Base-by-base conservation (phyloP, 495 filamentous ascomycete species). In the Xylaria flabelliformis region DNA sequence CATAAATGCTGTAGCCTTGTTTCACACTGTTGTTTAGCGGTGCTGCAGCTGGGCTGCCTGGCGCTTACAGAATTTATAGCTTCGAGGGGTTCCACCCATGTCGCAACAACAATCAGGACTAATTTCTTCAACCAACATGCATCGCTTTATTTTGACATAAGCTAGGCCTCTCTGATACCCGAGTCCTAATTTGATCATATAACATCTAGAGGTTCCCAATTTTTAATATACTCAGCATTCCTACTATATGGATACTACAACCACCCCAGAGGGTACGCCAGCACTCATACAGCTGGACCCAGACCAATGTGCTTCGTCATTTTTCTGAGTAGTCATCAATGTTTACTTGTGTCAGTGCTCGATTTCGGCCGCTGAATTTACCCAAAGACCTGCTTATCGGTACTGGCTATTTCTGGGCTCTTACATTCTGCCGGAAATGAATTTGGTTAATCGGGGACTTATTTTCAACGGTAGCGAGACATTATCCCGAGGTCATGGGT, bases 401-500 rank as follows among this genome's bases (percentile, higher is more conserved):
- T 56, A 56, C 32, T 42, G 50, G 12, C 65, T 55, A 56, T 44
- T 9, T 5, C 24, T 67, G 36, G 32, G 29, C 29, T 75, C 66
- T 56, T 65, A 73, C 73, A 78, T 78, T 78, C 75, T 77, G 72
- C 77, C 77, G 75, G 63, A 79, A 53, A 58, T 70, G 41, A 39
- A 75, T 64, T 73, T 62, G 29, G 64, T n/a, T 13, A 50, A 26
- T 69, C 48, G 12, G 1, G 3, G 17, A 42, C 36, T 17, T n/a
- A 56, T 44, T 29, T 46, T 73, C 41, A n/a, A 61, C n/a, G 26
- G 46, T 44, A 68, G 51, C 51, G 53, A 68, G 4, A n/a, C 51
- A 46, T 42, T 68, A 68, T 44, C 34, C 51, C 51, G 65, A 61
- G 67, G 51, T 69, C 42, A 7, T 48, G 41, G 39, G 17, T 44